Percentiles rank a stretch among this genome's conserved stretches.
These are phyloP conservation scores for Leucogyrophana mollusca DNA, from an alignment of 768 basidiomycete genomes.

Conservation along the genomic window DNA sequence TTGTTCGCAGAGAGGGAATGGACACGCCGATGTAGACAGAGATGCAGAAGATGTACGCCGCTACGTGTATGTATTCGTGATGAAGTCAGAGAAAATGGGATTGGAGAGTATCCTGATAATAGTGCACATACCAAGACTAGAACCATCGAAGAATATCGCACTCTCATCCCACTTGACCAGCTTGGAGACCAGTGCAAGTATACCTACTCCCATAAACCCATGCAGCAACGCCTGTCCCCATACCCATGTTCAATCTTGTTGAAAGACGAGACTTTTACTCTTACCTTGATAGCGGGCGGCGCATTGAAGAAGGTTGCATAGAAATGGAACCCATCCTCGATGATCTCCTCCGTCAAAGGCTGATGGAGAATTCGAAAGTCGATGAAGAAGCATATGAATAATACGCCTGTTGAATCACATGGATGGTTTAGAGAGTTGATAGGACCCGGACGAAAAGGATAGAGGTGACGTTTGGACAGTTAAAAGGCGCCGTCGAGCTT, in stretches of 20 bases:
- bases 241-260: neutral
- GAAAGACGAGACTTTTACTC: constrained; percentile 18
- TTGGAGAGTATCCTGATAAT: constrained; percentile 8
- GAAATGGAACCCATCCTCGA: constrained; percentile 82
- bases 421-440: constrained; percentile 2
- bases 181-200: constrained; percentile 75
- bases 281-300: constrained; percentile 89
- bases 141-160: constrained; percentile 94
- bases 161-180: constrained; percentile 88
- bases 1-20: constrained; percentile 73
- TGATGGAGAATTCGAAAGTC: constrained; percentile 85
- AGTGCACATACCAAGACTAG: constrained; percentile 67
- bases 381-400: constrained; percentile 83
- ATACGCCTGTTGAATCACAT: constrained; percentile 52
- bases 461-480: constrained; percentile 11
- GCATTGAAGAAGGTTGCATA: constrained; percentile 93
- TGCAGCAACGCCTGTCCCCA: constrained; percentile 74
- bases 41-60: constrained; percentile 69
- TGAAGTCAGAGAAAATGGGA: constrained; percentile 13
- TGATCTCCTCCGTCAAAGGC: constrained; percentile 57
- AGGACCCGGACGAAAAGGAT: no score
- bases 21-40: constrained; percentile 83
- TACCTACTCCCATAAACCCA: constrained; percentile 75
- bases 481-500: constrained; percentile 15
- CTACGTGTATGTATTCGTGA: constrained; percentile 37